phyloP scores from a whole-genome alignment of 2,329 filamentous ascomycete species.

The Claviceps sp. region DNA sequence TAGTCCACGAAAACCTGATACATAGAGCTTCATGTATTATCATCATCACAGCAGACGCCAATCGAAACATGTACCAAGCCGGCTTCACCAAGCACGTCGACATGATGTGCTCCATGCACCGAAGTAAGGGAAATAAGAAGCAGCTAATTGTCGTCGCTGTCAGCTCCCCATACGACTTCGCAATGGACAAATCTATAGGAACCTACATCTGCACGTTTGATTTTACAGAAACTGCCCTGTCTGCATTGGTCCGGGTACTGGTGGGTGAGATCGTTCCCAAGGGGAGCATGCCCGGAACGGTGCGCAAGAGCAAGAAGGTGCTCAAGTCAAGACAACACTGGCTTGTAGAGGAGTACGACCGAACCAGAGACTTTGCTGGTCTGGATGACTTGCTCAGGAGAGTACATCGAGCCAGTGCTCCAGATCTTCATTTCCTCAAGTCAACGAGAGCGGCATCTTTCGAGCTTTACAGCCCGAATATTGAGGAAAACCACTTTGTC shows the following conservation, averaged over 20 bases:
- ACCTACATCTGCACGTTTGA: slow-evolving; percentile 95
- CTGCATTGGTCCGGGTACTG: slow-evolving; percentile 67
- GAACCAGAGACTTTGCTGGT: slow-evolving; percentile 58
- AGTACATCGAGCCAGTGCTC: slow-evolving; percentile 52
- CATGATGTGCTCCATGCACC: slow-evolving; percentile 83
- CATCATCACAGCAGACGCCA: slow-evolving; percentile 84
- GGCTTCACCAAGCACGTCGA: slow-evolving; percentile 93
- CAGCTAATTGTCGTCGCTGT: slow-evolving; percentile 83
- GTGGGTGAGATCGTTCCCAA: slow-evolving; percentile 58
- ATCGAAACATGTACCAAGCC: slow-evolving; percentile 83
- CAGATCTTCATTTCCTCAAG: slow-evolving; percentile 55
- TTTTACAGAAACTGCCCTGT: slow-evolving; percentile 85
- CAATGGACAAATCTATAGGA: slow-evolving; percentile 77
- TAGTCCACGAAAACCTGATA: slow-evolving; percentile 82
- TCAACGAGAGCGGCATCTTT: slow-evolving; percentile 63
- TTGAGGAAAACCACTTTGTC: slow-evolving; percentile 78
- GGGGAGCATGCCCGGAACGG: slow-evolving; percentile 54
- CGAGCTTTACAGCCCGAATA: slow-evolving; percentile 52
- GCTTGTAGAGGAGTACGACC: slow-evolving; percentile 82
- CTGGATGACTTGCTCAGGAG: slow-evolving; percentile 63
- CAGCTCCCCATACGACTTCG: slow-evolving; percentile 93
- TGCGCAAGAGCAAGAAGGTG: slow-evolving; percentile 76
- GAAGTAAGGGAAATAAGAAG: slow-evolving; percentile 68
- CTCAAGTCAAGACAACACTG: slow-evolving; percentile 87
- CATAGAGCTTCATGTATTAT: slow-evolving; percentile 79